Conservation (phyloP, 306 rosid genomes). For the Gastrolobium villosum region DNA sequence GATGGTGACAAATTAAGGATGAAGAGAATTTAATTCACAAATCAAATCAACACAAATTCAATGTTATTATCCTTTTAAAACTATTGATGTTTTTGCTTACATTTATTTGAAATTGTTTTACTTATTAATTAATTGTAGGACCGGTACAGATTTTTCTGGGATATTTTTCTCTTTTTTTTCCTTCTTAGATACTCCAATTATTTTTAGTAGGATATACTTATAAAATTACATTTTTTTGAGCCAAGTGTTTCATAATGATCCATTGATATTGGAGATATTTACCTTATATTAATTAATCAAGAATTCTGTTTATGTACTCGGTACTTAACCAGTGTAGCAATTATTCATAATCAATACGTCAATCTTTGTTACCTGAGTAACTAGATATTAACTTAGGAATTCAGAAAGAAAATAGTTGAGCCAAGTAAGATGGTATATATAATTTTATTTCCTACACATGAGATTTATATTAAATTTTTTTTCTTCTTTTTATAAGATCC, state of each 20-base stretch:
- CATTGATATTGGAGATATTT: neutral
- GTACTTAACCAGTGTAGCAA: neutral
- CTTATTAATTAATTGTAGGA: conserved; percentile 5
- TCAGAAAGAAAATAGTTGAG: neutral
- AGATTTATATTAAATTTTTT: too few species aligned
- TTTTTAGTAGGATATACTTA: neutral
- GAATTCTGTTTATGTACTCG: neutral
- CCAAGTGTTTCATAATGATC: neutral
- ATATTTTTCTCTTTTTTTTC: neutral
- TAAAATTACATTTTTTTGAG: neutral
- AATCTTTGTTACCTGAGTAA: neutral
- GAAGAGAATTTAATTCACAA: neutral
- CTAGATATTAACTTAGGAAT: neutral
- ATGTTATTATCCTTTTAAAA: neutral
- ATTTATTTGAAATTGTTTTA: neutral
- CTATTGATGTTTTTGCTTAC: neutral
- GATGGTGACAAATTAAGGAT: conserved; percentile 36
- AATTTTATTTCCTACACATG: too few species aligned
- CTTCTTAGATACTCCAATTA: neutral
- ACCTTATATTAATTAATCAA: neutral
- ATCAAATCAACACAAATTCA: neutral
- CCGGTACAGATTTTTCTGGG: neutral
- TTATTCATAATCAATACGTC: neutral
- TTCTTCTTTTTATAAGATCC: too few species aligned
- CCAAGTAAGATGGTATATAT: neutral